Evolutionary conservation across 305 asterid species (phyloP).

Genomic region (Lippia alba): DNA sequence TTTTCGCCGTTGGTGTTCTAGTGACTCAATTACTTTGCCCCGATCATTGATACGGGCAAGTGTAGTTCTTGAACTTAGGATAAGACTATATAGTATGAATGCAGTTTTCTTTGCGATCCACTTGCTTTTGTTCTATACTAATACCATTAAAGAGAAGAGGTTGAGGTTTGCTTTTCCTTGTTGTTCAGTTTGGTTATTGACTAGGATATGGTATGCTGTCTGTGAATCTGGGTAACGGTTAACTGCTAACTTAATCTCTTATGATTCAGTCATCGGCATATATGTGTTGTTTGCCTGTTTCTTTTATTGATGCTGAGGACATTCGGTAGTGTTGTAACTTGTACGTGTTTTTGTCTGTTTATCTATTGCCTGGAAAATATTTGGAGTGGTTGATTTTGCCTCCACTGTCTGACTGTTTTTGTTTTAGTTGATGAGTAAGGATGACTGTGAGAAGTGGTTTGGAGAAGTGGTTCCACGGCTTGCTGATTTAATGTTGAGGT

Average conservation of each 20-base stretch:
- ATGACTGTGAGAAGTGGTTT: conserved; percentile 70
- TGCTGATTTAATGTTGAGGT: conserved; percentile 65
- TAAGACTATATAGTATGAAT: neutral
- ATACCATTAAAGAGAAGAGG: neutral
- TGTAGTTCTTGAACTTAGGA: neutral
- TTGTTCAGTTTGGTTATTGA: neutral
- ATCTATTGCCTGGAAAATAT: neutral
- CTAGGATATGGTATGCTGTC: neutral
- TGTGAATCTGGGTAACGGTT: neutral
- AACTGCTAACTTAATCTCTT: neutral
- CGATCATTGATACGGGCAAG: neutral
- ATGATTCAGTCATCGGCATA: neutral
- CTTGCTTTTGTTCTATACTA: neutral
- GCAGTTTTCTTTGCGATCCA: no score
- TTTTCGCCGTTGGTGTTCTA: no score
- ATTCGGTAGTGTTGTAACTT: neutral
- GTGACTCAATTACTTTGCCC: no score
- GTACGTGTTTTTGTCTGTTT: conserved; percentile 17
- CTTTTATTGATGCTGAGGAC: conserved; percentile 8
- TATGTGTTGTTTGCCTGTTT: neutral
- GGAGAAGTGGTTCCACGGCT: conserved; percentile 65
- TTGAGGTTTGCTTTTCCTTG: neutral
- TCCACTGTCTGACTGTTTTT: conserved; percentile 11
- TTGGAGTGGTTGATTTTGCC: neutral
- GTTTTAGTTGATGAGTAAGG: conserved; percentile 63